phyloP scores from a whole-genome alignment of 2,329 filamentous ascomycete genomes.

The Knoxdaviesia proteae region DNA sequence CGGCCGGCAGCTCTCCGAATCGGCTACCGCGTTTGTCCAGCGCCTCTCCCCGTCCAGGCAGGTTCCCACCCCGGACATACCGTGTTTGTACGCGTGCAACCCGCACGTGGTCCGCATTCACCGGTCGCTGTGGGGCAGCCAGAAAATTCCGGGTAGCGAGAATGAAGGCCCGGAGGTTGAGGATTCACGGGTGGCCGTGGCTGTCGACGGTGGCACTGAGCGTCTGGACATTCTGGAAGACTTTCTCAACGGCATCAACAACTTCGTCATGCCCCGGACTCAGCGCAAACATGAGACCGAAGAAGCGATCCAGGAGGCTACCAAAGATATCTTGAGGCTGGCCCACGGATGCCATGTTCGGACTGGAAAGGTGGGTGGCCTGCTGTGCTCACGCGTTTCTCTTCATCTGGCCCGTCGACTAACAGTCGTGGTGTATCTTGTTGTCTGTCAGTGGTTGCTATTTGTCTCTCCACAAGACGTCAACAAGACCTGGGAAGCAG shows the following conservation, averaged over 20 bases:
- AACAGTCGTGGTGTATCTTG: not conserved
- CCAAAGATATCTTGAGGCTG: constrained; percentile 34
- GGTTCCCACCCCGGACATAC: constrained; percentile 18
- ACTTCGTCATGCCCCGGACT: constrained; percentile 12
- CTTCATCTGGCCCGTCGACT: not conserved
- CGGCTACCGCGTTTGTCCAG: constrained; percentile 40
- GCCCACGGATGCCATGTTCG: constrained; percentile 37
- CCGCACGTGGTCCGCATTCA: constrained; percentile 25
- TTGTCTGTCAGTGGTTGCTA: constrained; percentile 46
- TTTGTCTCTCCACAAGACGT: constrained; percentile 36
- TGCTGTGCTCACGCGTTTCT: constrained; percentile 5
- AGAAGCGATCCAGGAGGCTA: constrained; percentile 25
- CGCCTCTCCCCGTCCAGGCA: constrained; percentile 50
- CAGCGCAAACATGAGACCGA: constrained; percentile 25
- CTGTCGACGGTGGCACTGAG: constrained; percentile 30
- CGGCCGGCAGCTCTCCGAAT: constrained; percentile 44
- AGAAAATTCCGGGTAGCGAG: constrained; percentile 21
- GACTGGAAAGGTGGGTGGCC: constrained; percentile 38
- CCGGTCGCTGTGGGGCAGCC: constrained; percentile 14
- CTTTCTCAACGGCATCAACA: constrained; percentile 27
- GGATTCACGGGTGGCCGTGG: constrained; percentile 22
- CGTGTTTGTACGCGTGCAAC: constrained; percentile 59
- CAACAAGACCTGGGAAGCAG: constrained; percentile 40
- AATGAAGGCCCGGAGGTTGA: constrained; percentile 26
- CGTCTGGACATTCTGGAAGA: constrained; percentile 22